Percentiles rank a stretch among this genome's conserved stretches.
Conservation (phyloP, 2,329 filamentous ascomycete species). For the Fusarium sarcochroum region DNA sequence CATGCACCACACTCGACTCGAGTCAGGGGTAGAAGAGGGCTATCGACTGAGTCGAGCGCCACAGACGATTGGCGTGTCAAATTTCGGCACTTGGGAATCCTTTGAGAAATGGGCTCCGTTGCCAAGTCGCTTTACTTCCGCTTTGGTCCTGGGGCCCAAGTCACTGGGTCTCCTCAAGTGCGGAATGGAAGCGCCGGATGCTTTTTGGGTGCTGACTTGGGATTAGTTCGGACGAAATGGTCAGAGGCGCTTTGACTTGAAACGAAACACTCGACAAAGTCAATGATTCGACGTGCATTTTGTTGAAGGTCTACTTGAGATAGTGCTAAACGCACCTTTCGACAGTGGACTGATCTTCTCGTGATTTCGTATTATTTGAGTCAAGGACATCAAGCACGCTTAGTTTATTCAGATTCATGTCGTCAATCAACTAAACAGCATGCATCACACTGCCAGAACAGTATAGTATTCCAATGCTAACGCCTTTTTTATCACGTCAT, state of each 20-base stretch:
- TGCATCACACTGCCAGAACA: too few species aligned
- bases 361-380: too few species aligned
- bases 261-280: background rate
- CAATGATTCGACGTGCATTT: background rate
- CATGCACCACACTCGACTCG: background rate
- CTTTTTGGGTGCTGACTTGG: background rate
- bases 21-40: background rate
- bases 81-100: conserved; percentile 6
- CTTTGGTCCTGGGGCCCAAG: background rate
- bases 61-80: background rate
- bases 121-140: background rate
- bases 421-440: too few species aligned
- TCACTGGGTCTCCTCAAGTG: background rate
- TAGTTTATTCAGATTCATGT: too few species aligned
- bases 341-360: too few species aligned
- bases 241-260: background rate
- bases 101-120: background rate
- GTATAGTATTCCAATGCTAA: too few species aligned
- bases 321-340: too few species aligned
- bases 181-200: background rate
- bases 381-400: too few species aligned
- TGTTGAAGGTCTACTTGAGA: background rate
- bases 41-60: background rate
- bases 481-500: too few species aligned
- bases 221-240: background rate